These are phyloP conservation scores for Eucalyptus caleyi DNA, from an alignment of 345 rosid genomes.

Conservation along the genomic window DNA sequence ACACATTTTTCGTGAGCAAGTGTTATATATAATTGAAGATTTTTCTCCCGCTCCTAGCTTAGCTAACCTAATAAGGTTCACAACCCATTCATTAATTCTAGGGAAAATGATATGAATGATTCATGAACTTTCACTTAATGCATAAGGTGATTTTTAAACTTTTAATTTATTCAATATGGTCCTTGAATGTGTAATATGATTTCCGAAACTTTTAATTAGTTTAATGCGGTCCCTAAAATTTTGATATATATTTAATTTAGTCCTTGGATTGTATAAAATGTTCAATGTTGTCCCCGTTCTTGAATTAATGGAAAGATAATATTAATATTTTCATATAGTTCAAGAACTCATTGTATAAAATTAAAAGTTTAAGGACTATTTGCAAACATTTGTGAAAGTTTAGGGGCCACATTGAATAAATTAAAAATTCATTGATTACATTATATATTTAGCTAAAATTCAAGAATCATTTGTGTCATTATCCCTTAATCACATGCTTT, in stretches of 20 bases:
- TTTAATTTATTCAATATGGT: no score
- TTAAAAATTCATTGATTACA: not conserved
- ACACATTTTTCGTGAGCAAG: not conserved
- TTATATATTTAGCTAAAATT: no score
- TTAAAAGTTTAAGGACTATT: not conserved
- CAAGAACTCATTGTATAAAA: not conserved
- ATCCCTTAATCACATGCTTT: not conserved
- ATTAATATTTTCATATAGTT: no score
- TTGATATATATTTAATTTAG: no score
- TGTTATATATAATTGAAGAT: not conserved
- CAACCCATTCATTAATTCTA: not conserved
- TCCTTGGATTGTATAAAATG: no score
- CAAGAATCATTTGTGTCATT: rapidly evolving
- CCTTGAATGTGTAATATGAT: rapidly evolving
- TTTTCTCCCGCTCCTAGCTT: not conserved
- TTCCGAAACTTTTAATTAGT: rapidly evolving
- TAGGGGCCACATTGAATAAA: rapidly evolving
- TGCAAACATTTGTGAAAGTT: rapidly evolving
- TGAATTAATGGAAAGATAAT: no score
- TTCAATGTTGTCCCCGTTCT: rapidly evolving
- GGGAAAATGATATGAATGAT: rapidly evolving
- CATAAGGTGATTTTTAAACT: rapidly evolving
- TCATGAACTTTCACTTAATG: no score
- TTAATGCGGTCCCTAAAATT: rapidly evolving
- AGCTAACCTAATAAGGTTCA: not conserved